These are phyloP conservation scores for Cystobasidium ongulense DNA, from an alignment of 768 basidiomycete genomes.

Conservation along the genomic window DNA sequence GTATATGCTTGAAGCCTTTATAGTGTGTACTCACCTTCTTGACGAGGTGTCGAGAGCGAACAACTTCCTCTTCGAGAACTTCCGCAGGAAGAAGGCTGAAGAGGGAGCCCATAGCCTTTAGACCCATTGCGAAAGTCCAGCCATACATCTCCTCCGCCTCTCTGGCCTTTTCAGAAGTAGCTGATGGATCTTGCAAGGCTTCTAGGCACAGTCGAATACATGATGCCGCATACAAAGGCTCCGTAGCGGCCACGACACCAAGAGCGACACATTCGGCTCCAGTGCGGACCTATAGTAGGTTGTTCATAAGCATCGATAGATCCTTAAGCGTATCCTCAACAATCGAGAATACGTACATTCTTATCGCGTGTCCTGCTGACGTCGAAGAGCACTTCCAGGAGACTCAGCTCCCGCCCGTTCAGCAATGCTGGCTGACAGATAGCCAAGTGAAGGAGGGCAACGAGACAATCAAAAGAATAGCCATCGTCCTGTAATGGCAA, in stretches of 20 bases:
- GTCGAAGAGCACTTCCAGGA: slow-evolving; percentile 36
- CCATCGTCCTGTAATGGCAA: background rate
- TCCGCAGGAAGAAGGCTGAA: slow-evolving; percentile 36
- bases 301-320: background rate
- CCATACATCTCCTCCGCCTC: background rate
- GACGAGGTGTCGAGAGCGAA: slow-evolving; percentile 24
- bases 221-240: slow-evolving; percentile 40
- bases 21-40: slow-evolving; percentile 35
- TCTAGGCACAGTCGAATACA: slow-evolving; percentile 29
- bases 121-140: slow-evolving; percentile 33
- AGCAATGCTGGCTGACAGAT: slow-evolving; percentile 36
- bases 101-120: slow-evolving; percentile 34
- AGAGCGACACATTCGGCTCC: slow-evolving; percentile 36
- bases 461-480: slow-evolving; percentile 28
- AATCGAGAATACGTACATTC: slow-evolving; percentile 20
- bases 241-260: slow-evolving; percentile 32
- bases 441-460: slow-evolving; percentile 36
- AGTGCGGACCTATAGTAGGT: slow-evolving; percentile 33
- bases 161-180: background rate
- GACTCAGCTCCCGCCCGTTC: slow-evolving; percentile 32
- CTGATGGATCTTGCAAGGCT: slow-evolving; percentile 7
- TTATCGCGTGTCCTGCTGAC: slow-evolving; percentile 33
- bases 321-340: too few species aligned
- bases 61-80: slow-evolving; percentile 41
- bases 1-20: too few species aligned